phyloP scores from a whole-genome alignment of 2,329 filamentous ascomycete species.

The Lachnellula hyalina region DNA sequence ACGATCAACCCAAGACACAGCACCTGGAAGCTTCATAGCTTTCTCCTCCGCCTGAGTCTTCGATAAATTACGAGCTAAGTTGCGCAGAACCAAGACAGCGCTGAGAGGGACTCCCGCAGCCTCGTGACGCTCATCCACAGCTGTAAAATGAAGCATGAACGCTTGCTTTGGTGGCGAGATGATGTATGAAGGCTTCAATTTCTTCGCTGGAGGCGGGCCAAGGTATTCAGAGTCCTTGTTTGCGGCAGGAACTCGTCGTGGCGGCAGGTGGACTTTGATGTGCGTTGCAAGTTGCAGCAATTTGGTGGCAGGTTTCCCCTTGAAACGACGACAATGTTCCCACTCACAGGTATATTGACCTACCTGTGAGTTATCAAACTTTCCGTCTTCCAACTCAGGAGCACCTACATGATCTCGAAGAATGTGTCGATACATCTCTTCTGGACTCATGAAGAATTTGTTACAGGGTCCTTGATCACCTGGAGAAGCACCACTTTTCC shows the following conservation, averaged over 20 bases:
- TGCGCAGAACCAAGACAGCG: conserved; percentile 70
- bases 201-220: conserved; percentile 23
- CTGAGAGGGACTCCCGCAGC: conserved; percentile 75
- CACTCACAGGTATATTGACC: conserved; percentile 57
- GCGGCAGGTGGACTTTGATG: conserved; percentile 30
- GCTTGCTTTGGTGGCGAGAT: conserved; percentile 46
- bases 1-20: conserved; percentile 59
- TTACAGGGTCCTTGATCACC: conserved; percentile 44
- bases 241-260: conserved; percentile 2
- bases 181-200: conserved; percentile 28
- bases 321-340: conserved; percentile 58
- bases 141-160: conserved; percentile 51
- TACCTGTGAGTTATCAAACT: conserved; percentile 50
- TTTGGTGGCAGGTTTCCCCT: conserved; percentile 31
- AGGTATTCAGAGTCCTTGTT: conserved; percentile 11
- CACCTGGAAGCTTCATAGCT: conserved; percentile 44
- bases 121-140: conserved; percentile 50
- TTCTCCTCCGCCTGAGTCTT: conserved; percentile 56
- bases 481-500: conserved; percentile 42
- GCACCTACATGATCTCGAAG: conserved; percentile 57
- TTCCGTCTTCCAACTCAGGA: conserved; percentile 48
- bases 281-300: conserved; percentile 28
- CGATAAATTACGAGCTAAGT: conserved; percentile 64
- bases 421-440: conserved; percentile 69
- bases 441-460: conserved; percentile 56